A percentile compares a stretch with the other conserved stretches of the same genome.
Evolutionary conservation across 1,139 yeast species (phyloP).

Genomic region (Pneumocystis oryctolagi): DNA sequence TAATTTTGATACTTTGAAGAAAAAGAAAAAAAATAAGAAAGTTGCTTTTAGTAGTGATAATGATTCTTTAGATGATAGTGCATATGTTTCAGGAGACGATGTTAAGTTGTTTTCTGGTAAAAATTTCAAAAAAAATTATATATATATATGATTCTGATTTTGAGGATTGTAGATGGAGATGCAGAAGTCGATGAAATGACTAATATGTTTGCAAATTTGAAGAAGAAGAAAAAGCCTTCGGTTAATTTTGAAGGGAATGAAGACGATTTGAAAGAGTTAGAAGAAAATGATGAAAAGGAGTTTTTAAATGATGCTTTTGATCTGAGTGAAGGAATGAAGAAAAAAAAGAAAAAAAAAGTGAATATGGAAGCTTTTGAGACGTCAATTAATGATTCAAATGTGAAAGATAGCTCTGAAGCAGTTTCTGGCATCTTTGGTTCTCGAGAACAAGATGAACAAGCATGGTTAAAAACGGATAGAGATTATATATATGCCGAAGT

Average conservation of each 20-base stretch:
- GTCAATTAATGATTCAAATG: slow-evolving; percentile 3
- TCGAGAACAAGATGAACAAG: slow-evolving; percentile 4
- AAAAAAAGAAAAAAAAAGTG: neutral
- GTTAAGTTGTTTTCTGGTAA: neutral
- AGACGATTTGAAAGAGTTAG: slow-evolving; percentile 22
- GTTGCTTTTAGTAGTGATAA: neutral
- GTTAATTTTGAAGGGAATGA: slow-evolving; percentile 20
- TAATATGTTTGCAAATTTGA: slow-evolving; percentile 34
- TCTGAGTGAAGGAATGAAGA: neutral
- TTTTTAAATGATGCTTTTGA: slow-evolving; percentile 10
- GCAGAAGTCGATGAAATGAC: slow-evolving; percentile 30
- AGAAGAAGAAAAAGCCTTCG: slow-evolving; percentile 36
- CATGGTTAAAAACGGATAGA: slow-evolving; percentile 23
- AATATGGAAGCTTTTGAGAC: neutral
- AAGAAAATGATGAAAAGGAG: slow-evolving; percentile 23
- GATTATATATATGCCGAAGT: slow-evolving; percentile 68
- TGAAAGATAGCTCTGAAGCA: slow-evolving; percentile 12
- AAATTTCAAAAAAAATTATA: neutral
- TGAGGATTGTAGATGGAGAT: slow-evolving; percentile 16
- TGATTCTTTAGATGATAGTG: neutral
- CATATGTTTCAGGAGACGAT: neutral
- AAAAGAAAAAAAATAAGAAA: neutral
- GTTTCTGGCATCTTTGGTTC: neutral
- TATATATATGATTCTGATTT: neutral
- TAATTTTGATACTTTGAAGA: neutral